Evolutionary conservation across 2,329 filamentous ascomycete species (phyloP).

Genomic region (Aspergillus caelatus): DNA sequence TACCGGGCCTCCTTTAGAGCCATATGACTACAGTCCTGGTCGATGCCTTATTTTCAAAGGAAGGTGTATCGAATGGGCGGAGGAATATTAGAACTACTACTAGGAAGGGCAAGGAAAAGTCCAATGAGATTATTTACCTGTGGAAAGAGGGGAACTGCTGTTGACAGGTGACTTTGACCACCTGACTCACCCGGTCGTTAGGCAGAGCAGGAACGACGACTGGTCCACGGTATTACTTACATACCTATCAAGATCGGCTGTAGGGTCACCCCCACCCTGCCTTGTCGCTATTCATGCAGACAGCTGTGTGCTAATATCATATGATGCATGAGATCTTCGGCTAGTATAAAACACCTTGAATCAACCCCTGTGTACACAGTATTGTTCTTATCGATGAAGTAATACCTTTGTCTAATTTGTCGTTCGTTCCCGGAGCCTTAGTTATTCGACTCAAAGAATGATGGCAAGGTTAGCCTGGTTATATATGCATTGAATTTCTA

Average conservation of each 20-base stretch:
- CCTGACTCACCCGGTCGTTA: neutral
- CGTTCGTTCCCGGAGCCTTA: neutral
- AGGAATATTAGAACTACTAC: too few relatives aligned
- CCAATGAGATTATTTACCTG: too few relatives aligned
- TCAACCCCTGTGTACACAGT: neutral
- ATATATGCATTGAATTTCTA: constrained; percentile 3
- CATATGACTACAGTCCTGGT: too few relatives aligned
- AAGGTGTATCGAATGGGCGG: too few relatives aligned
- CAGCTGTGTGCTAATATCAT: neutral
- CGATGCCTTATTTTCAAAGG: too few relatives aligned
- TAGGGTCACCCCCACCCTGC: neutral
- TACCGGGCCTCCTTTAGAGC: too few relatives aligned
- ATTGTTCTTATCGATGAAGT: neutral
- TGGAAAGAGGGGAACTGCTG: too few relatives aligned
- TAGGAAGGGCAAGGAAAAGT: too few relatives aligned
- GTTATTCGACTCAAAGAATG: neutral
- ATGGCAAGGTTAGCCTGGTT: too few relatives aligned
- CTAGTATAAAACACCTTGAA: neutral
- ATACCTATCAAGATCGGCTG: too few relatives aligned
- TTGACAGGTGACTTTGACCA: neutral
- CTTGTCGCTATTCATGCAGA: neutral
- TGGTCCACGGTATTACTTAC: too few relatives aligned
- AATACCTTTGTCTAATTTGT: neutral
- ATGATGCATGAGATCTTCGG: neutral
- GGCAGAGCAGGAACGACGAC: too few relatives aligned